Evolutionary conservation across 2,329 filamentous ascomycete species (phyloP), one percentile per base, ranked within the genome.

Genomic region (Cytospora piceae): DNA sequence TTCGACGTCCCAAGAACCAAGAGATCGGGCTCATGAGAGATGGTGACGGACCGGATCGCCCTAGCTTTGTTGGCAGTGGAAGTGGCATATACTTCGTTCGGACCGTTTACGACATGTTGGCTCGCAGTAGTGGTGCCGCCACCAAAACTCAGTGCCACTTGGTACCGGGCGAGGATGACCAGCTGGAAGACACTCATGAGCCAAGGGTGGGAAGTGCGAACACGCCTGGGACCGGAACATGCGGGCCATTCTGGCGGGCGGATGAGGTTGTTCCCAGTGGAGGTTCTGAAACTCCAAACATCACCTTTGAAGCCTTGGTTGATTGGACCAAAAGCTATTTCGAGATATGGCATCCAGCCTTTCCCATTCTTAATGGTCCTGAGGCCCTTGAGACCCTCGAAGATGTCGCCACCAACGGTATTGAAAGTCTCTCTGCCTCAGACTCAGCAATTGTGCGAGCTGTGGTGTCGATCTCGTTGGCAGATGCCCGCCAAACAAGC

Each of bases 41-140:
- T 68, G 62, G 62, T 12, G 58, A 75, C 78, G 32, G 78, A 77
- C 20, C 76, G 79, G 34, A 81, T 78, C 27, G 80, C 80, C 80
- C 83, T 17, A 83, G 81, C 0, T 87, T 87, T 63, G 79, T 87
- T 5, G 85, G 85, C 4, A 86, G 83, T 59, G 82, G 82, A 20
- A 86, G 84, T 66, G 85, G 85, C 1, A 86, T 87, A n/a, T 80
- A 85, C 70, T 87, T 87, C 69, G 83, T 87, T 39, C 80, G 83
- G 7, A 81, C 81, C 24, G 85, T 87, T 1, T 85, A 85, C 52
- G 74, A 80, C 37, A 79, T 82, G 0, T 77, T 87, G 34, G 74
- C 79, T 2, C 66, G 62, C 46, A 65, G 29, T 31, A 65, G 51
- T 12, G 63, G 63, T 24, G 58, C 65, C 27, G 46, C 59, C 6